Percentiles rank a stretch among this genome's conserved stretches.
These are phyloP conservation scores for Pinus albicaulis DNA, from an alignment of 75 land plant genomes.

Conservation along the genomic window DNA sequence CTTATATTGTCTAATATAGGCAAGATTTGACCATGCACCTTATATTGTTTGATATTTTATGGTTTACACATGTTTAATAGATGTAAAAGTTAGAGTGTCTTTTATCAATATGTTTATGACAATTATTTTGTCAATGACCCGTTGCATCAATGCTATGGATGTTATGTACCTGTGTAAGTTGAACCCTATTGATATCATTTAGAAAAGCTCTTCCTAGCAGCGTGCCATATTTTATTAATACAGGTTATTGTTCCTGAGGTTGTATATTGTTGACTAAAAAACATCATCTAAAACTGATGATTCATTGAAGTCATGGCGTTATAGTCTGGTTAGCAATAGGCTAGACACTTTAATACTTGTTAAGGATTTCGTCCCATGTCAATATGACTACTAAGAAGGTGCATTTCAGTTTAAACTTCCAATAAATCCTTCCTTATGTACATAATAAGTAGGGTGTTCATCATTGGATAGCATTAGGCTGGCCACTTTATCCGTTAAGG, in stretches of 20 bases:
- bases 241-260: not conserved
- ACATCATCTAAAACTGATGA: not conserved
- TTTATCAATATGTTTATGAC: not conserved
- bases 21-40: not conserved
- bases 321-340: not conserved
- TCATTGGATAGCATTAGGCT: too few species aligned
- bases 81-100: not conserved
- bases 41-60: not conserved
- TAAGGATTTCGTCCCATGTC: too few species aligned
- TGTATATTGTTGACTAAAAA: not conserved
- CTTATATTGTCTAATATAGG: not conserved
- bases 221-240: not conserved
- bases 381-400: too few species aligned
- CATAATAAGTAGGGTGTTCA: too few species aligned
- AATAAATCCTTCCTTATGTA: too few species aligned
- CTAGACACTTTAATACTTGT: too few species aligned
- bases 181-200: not conserved
- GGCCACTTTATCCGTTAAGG: too few species aligned
- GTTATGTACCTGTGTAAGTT: not conserved
- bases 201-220: not conserved
- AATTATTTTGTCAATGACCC: not conserved
- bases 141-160: not conserved
- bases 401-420: too few species aligned
- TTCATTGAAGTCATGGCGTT: not conserved
- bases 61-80: too few species aligned